phyloP scores from a whole-genome alignment of 83 land plant species.

The Picea mariana region DNA sequence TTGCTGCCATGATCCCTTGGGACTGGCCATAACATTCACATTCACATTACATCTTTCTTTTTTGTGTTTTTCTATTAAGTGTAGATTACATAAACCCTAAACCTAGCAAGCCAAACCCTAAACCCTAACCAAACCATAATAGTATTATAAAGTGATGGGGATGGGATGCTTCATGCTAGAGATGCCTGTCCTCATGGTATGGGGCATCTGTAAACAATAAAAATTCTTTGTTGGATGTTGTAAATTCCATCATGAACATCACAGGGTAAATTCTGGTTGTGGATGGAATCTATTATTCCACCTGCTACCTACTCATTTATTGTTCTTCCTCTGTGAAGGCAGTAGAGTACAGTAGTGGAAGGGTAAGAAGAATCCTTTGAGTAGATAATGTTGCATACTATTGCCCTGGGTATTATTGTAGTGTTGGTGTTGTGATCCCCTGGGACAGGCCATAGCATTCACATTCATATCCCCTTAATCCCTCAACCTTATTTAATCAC shows the following conservation, averaged over 20 bases:
- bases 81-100: too few species aligned
- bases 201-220: neutral
- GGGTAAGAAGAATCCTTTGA: neutral
- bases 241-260: neutral
- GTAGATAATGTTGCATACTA: neutral
- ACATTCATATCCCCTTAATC: neutral
- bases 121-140: too few species aligned
- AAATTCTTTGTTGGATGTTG: neutral
- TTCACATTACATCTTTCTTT: too few species aligned
- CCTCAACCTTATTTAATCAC: too few species aligned
- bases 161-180: neutral
- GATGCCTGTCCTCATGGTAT: neutral
- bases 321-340: too few species aligned
- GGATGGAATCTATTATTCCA: neutral
- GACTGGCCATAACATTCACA: too few species aligned
- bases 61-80: too few species aligned
- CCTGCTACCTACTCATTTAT: too few species aligned
- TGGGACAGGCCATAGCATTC: slow-evolving; percentile 10
- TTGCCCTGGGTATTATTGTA: slow-evolving; percentile 5
- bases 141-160: neutral
- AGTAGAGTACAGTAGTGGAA: too few species aligned
- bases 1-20: too few species aligned
- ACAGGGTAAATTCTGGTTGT: neutral
- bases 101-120: too few species aligned
- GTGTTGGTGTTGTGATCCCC: neutral